Evolutionary conservation across 2,329 filamentous ascomycete genomes (phyloP).

Genomic region (Aspergillus sp.): DNA sequence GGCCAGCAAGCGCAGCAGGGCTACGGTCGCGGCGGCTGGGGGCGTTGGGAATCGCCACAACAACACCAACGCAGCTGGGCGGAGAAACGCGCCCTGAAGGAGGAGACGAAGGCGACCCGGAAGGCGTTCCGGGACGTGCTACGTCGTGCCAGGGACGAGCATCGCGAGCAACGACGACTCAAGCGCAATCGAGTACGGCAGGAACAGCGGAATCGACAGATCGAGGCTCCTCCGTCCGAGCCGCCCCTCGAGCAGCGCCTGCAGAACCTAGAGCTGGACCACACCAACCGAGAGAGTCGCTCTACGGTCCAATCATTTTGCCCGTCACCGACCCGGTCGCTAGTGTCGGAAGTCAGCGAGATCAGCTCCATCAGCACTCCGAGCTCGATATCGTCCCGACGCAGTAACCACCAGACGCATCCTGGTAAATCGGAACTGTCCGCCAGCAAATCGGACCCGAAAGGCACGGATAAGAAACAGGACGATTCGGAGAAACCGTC

Average conservation of each 20-base stretch:
- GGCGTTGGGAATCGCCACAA: conserved; percentile 38
- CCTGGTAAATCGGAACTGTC: not conserved
- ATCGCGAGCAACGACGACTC: conserved; percentile 28
- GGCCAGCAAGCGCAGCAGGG: conserved; percentile 10
- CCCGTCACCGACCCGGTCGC: conserved; percentile 10
- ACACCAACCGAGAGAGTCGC: conserved; percentile 11
- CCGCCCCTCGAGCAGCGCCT: conserved; percentile 20
- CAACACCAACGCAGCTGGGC: conserved; percentile 30
- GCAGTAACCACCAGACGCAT: not conserved
- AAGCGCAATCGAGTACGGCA: conserved; percentile 25
- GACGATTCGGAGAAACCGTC: conserved; percentile 1
- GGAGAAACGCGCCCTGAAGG: conserved; percentile 34
- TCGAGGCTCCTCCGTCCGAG: conserved; percentile 8
- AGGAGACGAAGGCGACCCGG: conserved; percentile 37
- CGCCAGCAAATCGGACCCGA: not conserved
- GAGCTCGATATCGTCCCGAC: conserved; percentile 17
- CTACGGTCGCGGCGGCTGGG: conserved; percentile 27
- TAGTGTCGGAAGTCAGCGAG: conserved; percentile 17
- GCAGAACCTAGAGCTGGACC: conserved; percentile 21
- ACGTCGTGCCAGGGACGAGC: conserved; percentile 36
- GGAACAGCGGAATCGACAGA: conserved; percentile 14
- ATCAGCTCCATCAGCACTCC: conserved; percentile 21
- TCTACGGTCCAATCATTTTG: conserved; percentile 13
- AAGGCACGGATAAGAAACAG: conserved; percentile 3
- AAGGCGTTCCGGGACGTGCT: conserved; percentile 38